phyloP scores from a whole-genome alignment of 1,139 yeast species.

The Lodderomyces elongisporus region DNA sequence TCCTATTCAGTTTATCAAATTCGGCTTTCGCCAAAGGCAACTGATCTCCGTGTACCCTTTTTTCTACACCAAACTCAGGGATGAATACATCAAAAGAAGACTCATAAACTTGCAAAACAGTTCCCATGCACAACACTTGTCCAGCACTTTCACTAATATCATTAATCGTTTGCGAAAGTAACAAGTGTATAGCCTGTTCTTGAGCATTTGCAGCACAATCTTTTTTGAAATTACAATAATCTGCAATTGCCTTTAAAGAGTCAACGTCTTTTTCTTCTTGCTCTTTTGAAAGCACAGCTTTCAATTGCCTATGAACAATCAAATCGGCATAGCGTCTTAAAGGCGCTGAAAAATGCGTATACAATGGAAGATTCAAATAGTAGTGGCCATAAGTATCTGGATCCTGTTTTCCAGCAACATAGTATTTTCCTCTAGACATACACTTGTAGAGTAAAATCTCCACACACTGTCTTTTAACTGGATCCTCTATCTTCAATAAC shows the following conservation, averaged over 20 bases:
- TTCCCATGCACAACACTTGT: slow-evolving; percentile 78
- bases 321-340: slow-evolving; percentile 88
- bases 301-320: slow-evolving; percentile 88
- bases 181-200: slow-evolving; percentile 87
- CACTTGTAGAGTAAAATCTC: slow-evolving; percentile 80
- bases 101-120: slow-evolving; percentile 89
- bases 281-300: slow-evolving; percentile 47
- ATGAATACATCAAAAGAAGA: slow-evolving; percentile 91
- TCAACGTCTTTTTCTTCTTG: slow-evolving; percentile 48
- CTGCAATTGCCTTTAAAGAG: slow-evolving; percentile 73
- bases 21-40: slow-evolving; percentile 90
- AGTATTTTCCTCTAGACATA: slow-evolving; percentile 80
- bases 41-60: slow-evolving; percentile 97
- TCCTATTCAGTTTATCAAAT: slow-evolving; percentile 63
- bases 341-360: slow-evolving; percentile 93
- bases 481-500: slow-evolving; percentile 59
- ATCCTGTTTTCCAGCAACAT: slow-evolving; percentile 83
- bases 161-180: slow-evolving; percentile 78
- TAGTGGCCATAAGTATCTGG: slow-evolving; percentile 76
- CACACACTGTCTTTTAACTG: slow-evolving; percentile 63
- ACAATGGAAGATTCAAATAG: slow-evolving; percentile 75
- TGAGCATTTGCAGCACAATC: slow-evolving; percentile 93
- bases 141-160: slow-evolving; percentile 74
- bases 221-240: slow-evolving; percentile 90
- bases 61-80: slow-evolving; percentile 95